phyloP scores from a whole-genome alignment of 1,284 basidiomycete genomes.

The Naganishia sp. region DNA sequence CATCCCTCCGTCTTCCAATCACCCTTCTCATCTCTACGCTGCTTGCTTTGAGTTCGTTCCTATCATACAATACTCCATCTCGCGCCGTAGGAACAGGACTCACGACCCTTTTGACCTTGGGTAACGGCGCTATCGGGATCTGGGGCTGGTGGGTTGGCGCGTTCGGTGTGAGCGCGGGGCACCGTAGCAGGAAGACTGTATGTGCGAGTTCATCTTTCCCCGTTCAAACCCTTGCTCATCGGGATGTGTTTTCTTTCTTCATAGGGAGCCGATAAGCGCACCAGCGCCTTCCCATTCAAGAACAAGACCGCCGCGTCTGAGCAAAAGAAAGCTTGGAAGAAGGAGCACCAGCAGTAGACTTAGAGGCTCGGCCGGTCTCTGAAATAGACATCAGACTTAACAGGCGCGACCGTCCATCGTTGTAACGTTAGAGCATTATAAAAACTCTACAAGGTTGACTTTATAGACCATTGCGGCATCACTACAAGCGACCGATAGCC shows the following conservation, averaged over 20 bases:
- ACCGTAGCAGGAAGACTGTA: constrained; percentile 41
- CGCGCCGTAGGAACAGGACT: constrained; percentile 42
- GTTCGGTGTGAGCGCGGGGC: constrained; percentile 44
- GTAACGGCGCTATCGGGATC: constrained; percentile 44
- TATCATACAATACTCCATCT: constrained; percentile 44
- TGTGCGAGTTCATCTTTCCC: constrained; percentile 13
- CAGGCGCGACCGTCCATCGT: too few relatives aligned
- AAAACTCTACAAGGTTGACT: too few relatives aligned
- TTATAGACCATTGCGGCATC: neutral
- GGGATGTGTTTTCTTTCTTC: neutral
- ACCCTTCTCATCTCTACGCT: constrained; percentile 45
- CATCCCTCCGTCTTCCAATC: constrained; percentile 38
- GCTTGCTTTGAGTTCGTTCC: constrained; percentile 38
- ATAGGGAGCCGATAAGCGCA: constrained; percentile 71
- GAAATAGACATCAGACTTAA: too few relatives aligned
- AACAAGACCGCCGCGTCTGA: constrained; percentile 70
- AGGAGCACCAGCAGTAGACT: constrained; percentile 29
- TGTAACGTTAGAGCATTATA: too few relatives aligned
- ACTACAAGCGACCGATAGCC: neutral
- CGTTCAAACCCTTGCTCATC: too few relatives aligned
- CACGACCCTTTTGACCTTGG: constrained; percentile 41
- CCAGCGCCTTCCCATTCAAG: constrained; percentile 72
- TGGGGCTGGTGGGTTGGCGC: constrained; percentile 53
- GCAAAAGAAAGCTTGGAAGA: constrained; percentile 68
- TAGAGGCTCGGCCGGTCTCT: too few relatives aligned